A percentile compares a stretch with the other conserved stretches of the same genome.
Conservation (phyloP, 1,284 basidiomycete species). For the Wolfiporia cocos region DNA sequence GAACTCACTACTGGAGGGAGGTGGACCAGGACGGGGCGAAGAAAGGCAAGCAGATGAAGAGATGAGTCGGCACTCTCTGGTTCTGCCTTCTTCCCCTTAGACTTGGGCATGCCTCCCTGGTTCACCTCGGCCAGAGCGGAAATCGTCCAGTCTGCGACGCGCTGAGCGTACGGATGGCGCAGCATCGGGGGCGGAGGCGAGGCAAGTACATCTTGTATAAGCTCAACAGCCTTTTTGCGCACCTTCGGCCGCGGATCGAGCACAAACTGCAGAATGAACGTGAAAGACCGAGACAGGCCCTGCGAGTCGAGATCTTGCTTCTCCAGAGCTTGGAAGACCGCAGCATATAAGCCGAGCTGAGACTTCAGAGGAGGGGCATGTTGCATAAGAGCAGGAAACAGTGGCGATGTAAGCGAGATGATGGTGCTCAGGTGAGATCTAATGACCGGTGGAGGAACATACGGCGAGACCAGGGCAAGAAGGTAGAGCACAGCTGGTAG, state of each 20-base stretch:
- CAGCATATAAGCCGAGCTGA: constrained; percentile 68
- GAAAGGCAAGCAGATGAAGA: constrained; percentile 76
- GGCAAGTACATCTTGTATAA: constrained; percentile 71
- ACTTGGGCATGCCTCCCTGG: constrained; percentile 52
- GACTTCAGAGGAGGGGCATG: constrained; percentile 72
- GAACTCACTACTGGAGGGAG: constrained; percentile 59
- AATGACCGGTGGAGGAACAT: constrained; percentile 71
- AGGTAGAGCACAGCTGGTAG: constrained; percentile 88
- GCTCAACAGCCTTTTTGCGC: constrained; percentile 84
- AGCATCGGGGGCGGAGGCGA: constrained; percentile 72
- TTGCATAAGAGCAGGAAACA: constrained; percentile 61
- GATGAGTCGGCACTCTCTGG: constrained; percentile 64
- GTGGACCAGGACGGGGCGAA: constrained; percentile 60
- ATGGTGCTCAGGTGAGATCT: constrained; percentile 61
- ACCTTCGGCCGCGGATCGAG: constrained; percentile 93
- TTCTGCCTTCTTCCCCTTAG: constrained; percentile 59
- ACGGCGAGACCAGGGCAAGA: constrained; percentile 73
- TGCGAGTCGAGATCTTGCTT: constrained; percentile 62
- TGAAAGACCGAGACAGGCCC: constrained; percentile 72
- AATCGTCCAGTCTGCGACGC: constrained; percentile 77
- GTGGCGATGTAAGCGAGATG: constrained; percentile 67
- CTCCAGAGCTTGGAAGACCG: constrained; percentile 63
- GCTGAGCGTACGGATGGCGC: constrained; percentile 81
- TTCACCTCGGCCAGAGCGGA: constrained; percentile 63
- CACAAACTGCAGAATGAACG: constrained; percentile 75